Percentiles rank a stretch among this genome's conserved stretches.
These are phyloP conservation scores for Neurospora intermedia DNA, from an alignment of 495 filamentous ascomycete genomes.

Conservation along the genomic window DNA sequence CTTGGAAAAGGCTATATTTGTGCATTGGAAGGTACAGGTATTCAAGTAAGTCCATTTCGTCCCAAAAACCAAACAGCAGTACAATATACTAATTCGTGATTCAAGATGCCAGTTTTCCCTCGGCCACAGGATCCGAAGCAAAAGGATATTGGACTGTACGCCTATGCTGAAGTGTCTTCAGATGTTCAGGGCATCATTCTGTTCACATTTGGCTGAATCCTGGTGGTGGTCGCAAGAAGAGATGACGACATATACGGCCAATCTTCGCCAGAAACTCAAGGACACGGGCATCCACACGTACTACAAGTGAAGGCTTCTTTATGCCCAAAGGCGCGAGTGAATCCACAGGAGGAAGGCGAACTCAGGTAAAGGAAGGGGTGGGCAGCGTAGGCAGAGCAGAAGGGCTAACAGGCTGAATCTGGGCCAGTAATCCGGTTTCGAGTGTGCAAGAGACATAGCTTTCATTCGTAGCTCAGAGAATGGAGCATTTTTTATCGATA, in stretches of 20 bases:
- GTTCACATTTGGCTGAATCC: background rate
- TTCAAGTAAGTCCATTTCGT: conserved; percentile 8
- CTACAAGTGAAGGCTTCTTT: conserved; percentile 16
- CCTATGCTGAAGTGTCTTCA: background rate
- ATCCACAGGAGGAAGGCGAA: background rate
- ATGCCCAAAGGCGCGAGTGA: conserved; percentile 20
- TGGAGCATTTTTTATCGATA: background rate
- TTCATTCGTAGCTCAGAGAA: background rate
- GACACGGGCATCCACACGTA: conserved; percentile 3
- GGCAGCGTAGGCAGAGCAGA: background rate
- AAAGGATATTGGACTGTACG: conserved; percentile 34
- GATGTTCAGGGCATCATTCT: background rate
- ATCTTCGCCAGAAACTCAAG: background rate
- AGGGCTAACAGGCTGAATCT: background rate
- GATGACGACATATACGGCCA: background rate
- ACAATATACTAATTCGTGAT: background rate
- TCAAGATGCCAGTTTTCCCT: conserved; percentile 23
- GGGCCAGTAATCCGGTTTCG: background rate
- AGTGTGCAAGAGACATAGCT: background rate
- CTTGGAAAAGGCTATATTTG: conserved; percentile 25
- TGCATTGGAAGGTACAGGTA: conserved; percentile 22
- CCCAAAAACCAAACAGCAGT: background rate
- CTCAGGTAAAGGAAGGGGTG: background rate
- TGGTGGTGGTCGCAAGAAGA: conserved; percentile 2
- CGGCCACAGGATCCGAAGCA: conserved; percentile 39